Evolutionary conservation across 225 moss, liverwort and hornwort species (phyloP), one percentile per base, ranked within the genome.

Genomic region (Thuidium tamariscinum): DNA sequence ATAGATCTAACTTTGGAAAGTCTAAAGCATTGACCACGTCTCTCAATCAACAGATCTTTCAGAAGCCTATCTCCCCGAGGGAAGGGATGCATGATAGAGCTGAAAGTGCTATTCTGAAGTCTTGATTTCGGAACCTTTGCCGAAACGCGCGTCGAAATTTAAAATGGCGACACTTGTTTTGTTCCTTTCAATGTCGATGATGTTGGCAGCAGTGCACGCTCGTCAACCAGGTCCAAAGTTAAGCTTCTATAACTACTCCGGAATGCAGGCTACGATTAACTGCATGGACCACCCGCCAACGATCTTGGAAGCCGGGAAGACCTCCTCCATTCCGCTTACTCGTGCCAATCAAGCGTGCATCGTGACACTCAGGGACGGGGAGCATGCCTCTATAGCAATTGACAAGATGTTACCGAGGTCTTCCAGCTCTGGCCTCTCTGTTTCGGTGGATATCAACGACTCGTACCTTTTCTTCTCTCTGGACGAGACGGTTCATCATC

Each of bases 371-470:
- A 22, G 89, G 85, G 89, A 87, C 37, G 92, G 90, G 36, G 83
- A 92, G 71, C 87, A 87, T n/a, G 92, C 89, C 63, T 83, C 85
- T 18, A 79, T 83, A 8, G 87, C 55, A 49, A 78, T 92, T 59
- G 85, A 83, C 71, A 85, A 89, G 80, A 81, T 89, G 32, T 86
- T 92, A 57, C 90, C 90, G 18, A 87, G 83, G 22, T 89, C 90
- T 11, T 83, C 86, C 52, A 85, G 76, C 66, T 89, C 89, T 16
- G 92, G 90, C 42, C 84, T 87, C 29, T 92, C 90, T 32, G 90
- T 92, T 56, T 91, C 87, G 26, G 92, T 92, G 25, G 89, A 92
- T 70, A 87, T 92, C 54, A 89, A 91, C 55, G 90, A 92, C 65
- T 83, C 90, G 3, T 87, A 87, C 83, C 89, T 92, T 32, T 92